Base-by-base conservation (phyloP, 1,284 basidiomycete genomes). In the Ceratobasidium papillatum region DNA sequence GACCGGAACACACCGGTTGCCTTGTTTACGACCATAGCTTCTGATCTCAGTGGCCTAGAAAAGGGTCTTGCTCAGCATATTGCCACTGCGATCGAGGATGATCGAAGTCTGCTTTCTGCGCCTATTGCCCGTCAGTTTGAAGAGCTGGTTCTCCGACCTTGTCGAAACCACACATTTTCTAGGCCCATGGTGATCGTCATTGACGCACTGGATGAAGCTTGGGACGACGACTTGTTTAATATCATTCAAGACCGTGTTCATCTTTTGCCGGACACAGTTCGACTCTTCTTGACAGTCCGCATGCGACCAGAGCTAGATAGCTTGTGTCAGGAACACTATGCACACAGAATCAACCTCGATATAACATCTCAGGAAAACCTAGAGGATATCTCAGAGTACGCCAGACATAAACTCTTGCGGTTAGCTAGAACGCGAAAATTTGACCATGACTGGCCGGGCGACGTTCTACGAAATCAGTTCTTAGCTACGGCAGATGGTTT, bases 401-500 rank as follows among this genome's bases (percentile, higher is more conserved):
- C 32, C 0, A 12, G 11, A 1, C 22, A 49, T 52, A n/a, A 17
- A n/a, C 34, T 66, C 14, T 3, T 9, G 41, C 27, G 17, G 3
- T 11, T 66, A 9, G 30, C 64, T 5, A 32, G 38, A 3, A 8
- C 1, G 9, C 45, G 45, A 11, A 17, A 14, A 36, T 49, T 78
- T 27, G 59, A 43, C 5, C 41, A 52, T 5, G 59, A 75, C n/a
- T 79, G 77, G 77, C 78, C 76, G 32, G 75, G 22, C 14, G 54
- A 54, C n/a, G 22, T 58, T 8, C 62, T 76, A 2, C n/a, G 51
- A 25, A 51, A 43, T 4, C 41, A 76, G n/a, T 74, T 79, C 34
- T 32, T 49, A 2, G n/a, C 34, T n/a, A 75, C 71, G 52, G 76
- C 79, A 22, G 78, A 74, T 19, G 80, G 80, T 11, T 64, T 80